Base-by-base conservation (phyloP, 2,329 filamentous ascomycete genomes). In the Hypomyces perniciosus region DNA sequence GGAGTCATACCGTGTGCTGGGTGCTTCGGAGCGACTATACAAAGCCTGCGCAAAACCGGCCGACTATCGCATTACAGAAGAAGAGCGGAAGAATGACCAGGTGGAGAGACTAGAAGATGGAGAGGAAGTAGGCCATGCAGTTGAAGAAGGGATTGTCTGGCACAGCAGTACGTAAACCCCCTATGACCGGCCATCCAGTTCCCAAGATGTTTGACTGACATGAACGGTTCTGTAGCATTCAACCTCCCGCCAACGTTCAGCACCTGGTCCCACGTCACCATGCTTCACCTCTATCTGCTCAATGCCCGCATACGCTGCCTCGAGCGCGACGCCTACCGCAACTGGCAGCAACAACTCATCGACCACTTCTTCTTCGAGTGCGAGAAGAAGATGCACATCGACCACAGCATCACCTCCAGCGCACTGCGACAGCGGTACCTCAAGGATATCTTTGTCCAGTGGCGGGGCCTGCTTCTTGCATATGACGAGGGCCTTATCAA, bases 281-380 rank as follows among this genome's bases (percentile, higher is more conserved):
- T 96, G 78, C 79, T 99, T 52, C 92, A 99, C 75, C 87, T 99
- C 79, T 97, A 96, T 75, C 80, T 96, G 52, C 71, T 97, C 53
- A 87, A 88, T 50, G 86, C 88, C 43, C 86, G 91, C 51, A 75
- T 96, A 60, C 87, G 93, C 57, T 85, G 84, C 68, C 81, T 96
- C 60, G 84, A 88, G 26, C 73, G 77, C 48, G 79, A 85, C 26
- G 76, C 80, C 58, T 84, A 87, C 59, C 78, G 81, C 54, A 79
- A 82, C 51, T 96, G 90, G 84, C 89, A 95, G 68, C 87, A 90
- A 63, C 88, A 96, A 72, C 78, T 99, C 56, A 82, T 93, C 43
- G 91, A 99, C 72, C 90, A 97, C 69, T 96, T 95, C 77, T 97
- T 92, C 76, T 89, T 88, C 73, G 85, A 88, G 62, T 88, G 87